phyloP scores from a whole-genome alignment of 371 early-diverging fungal species.

The Furculomyces boomerangus region DNA sequence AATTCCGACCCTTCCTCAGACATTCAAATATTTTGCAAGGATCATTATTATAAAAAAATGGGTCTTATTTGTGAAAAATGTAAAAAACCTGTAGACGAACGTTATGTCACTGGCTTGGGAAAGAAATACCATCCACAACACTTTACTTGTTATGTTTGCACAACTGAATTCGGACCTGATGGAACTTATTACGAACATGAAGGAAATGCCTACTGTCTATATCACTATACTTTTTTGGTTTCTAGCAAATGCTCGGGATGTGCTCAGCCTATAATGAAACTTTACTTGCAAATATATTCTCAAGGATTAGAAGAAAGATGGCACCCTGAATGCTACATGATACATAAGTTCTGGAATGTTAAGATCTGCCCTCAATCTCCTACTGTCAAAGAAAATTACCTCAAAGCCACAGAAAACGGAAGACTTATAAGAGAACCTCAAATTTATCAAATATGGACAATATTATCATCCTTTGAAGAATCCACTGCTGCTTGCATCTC shows the following conservation, averaged over 20 bases:
- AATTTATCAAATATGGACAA: conserved; percentile 78
- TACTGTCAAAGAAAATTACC: background rate
- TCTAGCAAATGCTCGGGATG: conserved; percentile 89
- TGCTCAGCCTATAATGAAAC: conserved; percentile 73
- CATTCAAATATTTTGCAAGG: conserved; percentile 18
- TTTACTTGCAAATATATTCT: conserved; percentile 73
- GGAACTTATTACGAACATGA: conserved; percentile 88
- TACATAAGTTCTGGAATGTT: conserved; percentile 48
- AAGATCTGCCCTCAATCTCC: conserved; percentile 19
- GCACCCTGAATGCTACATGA: conserved; percentile 99
- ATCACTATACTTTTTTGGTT: conserved; percentile 68
- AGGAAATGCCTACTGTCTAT: conserved; percentile 69
- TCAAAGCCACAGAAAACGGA: background rate
- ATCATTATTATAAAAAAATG: conserved; percentile 24
- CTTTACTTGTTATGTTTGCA: conserved; percentile 85
- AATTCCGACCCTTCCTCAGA: conserved; percentile 1
- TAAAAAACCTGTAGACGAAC: conserved; percentile 68
- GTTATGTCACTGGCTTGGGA: conserved; percentile 79
- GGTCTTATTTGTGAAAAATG: conserved; percentile 78
- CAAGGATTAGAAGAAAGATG: conserved; percentile 44
- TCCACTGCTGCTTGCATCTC: conserved; percentile 92
- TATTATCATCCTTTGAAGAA: conserved; percentile 89
- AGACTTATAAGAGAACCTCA: conserved; percentile 46
- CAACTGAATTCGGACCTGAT: conserved; percentile 79
- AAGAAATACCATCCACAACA: conserved; percentile 90